Percentiles rank a stretch among this genome's conserved stretches.
phyloP scores from a whole-genome alignment of 345 rosid genomes.

The Gossypium stocksii region DNA sequence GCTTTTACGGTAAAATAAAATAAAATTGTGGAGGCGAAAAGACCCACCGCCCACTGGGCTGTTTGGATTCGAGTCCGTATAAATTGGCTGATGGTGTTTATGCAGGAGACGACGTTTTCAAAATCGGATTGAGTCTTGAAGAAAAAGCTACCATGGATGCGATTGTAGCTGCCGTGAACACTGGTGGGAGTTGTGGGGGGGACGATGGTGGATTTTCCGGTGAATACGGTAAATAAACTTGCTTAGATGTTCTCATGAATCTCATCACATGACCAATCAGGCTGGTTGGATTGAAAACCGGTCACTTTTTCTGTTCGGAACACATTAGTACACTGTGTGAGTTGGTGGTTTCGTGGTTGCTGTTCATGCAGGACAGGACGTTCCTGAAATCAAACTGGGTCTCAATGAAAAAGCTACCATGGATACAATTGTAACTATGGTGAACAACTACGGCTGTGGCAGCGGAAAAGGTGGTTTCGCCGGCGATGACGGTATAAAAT shows the following conservation, averaged over 20 bases:
- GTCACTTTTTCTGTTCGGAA: not conserved
- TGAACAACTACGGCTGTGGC: not conserved
- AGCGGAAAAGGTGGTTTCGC: not conserved
- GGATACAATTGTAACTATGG: not conserved
- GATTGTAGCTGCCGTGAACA: too few species aligned
- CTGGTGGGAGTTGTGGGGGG: not conserved
- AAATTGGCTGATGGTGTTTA: not conserved
- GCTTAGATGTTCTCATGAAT: not conserved
- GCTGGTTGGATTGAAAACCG: not conserved
- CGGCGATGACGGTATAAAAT: not conserved
- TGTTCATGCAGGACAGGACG: not conserved
- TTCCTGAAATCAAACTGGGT: not conserved
- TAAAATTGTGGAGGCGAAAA: not conserved
- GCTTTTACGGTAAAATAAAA: not conserved
- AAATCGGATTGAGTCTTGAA: not conserved
- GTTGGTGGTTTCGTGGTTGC: not conserved
- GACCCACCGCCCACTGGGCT: not conserved
- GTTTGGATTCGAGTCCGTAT: too few species aligned
- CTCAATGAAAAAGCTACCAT: not conserved
- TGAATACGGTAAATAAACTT: not conserved
- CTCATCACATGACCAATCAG: not conserved
- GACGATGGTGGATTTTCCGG: not conserved
- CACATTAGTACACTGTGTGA: not conserved
- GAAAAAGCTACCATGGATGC: not conserved
- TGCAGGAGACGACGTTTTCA: not conserved